Evolutionary conservation across 306 rosid genomes (phyloP), one percentile per base, ranked within the genome.

Genomic region (Vigna radiata): DNA sequence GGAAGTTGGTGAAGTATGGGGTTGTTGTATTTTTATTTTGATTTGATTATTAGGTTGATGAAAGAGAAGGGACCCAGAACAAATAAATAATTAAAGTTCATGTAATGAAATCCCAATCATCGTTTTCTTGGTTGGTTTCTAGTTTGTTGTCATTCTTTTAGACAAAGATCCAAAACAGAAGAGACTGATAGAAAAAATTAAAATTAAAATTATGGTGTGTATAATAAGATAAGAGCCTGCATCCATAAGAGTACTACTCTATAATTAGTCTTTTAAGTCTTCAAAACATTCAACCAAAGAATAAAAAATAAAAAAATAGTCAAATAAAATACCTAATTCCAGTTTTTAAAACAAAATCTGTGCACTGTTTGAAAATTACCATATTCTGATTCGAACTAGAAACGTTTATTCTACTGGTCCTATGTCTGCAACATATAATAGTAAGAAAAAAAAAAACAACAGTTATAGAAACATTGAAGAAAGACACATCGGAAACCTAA

Each of bases 161-260:
- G 78, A 83, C 83, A 73, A 83, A 74, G 65, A 43, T 83, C 86
- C 86, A 83, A 83, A 79, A 58, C 62, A 69, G 65, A 83, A 78
- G 25, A 83, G 54, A 83, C 78, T 83, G 74, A 74, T 46, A 43
- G 43, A 17, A 68, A 83, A 68, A 78, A 49, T 73, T 68, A 78
- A 77, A 59, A 71, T 72, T 29, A 3, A 29, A 71, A 82, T 73
- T 41, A 59, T 50, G 73, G 68, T 39, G 18, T 73, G 67, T 8
- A 78, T 78, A 83, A 72, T 56, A 82, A 65, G 76, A 83, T 83
- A 83, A 78, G 82, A 82, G 86, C 86, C 83, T 82, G 86, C 86
- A 82, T 82, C 86, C 86, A 73, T 77, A 70, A 76, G 75, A 63
- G 78, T 82, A 27, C 85, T 54, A 43, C 47, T 50, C 64, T 62